A percentile compares a stretch with the other conserved stretches of the same genome.
phyloP scores from a whole-genome alignment of 192 early-diverging fungal species.

The Coemansia sp. region DNA sequence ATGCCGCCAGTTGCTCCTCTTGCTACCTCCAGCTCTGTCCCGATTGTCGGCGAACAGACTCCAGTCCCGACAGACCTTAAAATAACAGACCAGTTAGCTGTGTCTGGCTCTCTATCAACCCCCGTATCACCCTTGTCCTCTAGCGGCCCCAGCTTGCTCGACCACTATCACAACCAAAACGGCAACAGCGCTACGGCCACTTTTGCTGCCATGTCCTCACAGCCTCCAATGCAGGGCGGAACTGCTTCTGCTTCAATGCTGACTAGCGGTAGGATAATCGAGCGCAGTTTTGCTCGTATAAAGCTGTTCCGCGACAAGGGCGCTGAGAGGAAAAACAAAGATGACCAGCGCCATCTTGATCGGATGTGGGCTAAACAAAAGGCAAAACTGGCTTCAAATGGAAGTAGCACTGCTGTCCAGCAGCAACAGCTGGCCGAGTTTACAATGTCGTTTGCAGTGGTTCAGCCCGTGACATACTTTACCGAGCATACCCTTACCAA shows the following conservation, averaged over 20 bases:
- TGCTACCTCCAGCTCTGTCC: constrained; percentile 6
- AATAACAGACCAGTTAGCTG: not conserved
- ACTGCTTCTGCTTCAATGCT: constrained; percentile 2
- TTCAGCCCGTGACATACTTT: constrained; percentile 28
- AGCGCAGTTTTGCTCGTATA: constrained; percentile 62
- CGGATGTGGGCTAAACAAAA: constrained; percentile 64
- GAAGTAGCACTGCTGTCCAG: constrained; percentile 4
- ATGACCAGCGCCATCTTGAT: constrained; percentile 71
- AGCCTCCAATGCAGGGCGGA: constrained; percentile 1
- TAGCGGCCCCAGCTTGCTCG: constrained; percentile 8
- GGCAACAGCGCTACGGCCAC: constrained; percentile 1
- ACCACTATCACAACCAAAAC: not conserved
- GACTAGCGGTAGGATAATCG: constrained; percentile 34
- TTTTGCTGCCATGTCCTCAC: constrained; percentile 15
- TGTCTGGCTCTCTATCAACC: constrained; percentile 16
- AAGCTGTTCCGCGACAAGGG: constrained; percentile 79
- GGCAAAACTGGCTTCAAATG: constrained; percentile 28
- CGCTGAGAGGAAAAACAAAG: constrained; percentile 76
- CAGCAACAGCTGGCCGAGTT: constrained; percentile 41
- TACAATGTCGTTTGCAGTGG: constrained; percentile 36
- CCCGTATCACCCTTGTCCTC: constrained; percentile 12
- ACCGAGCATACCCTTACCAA: constrained; percentile 46
- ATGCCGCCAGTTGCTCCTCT: constrained; percentile 4
- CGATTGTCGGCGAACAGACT: not conserved
- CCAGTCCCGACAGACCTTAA: not conserved